Base-by-base conservation (phyloP, 2,329 filamentous ascomycete species). In the Ophiosphaerella narmari region DNA sequence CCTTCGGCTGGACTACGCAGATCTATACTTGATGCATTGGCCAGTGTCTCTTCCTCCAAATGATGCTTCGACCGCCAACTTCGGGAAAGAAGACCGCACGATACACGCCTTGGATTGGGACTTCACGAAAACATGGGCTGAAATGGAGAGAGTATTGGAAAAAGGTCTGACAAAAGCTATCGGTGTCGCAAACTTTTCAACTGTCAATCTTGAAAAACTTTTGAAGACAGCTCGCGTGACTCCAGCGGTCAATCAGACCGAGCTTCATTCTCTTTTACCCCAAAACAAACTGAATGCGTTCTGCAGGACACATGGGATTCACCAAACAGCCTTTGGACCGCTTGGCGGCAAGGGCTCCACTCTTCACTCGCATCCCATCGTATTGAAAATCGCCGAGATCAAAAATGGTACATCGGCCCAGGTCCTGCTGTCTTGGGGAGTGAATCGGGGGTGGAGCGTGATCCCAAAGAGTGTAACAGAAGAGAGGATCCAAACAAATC, bases 1-100 rank as follows among this genome's bases (percentile, higher is more conserved):
- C 91, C 87, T 88, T 85, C 87, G 53, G 70, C 21, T 93, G 56
- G 90, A 91, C 68, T 93, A 94, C 81, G 91, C 94, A 75, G 90
- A 94, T 74, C 83, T 94, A 59, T 95, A 86, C 21, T 80, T 92
- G 65, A 84, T 93, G 63, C 48, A 55, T 23, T 55, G 90, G 94
- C 80, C 94, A 92, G 43, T 52, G 8, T 35, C 29, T 21, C 31
- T 35, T 12, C 39, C 31, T 16, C 40, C 37, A 13, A 29, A 33
- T 39, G 37, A 39, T 39, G 7, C 34, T 4, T 9, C 37, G 1
- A 39, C 46, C 14, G 49, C 41, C 35, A 55, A 52, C 34, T 44
- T 51, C 11, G 18, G 43, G 26, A 51, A 36, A 36, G 34, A 36
- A 7, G 34, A 36, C 13, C 34, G 34, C n/a, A 36, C 34, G 13